phyloP scores from a whole-genome alignment of 148 eudicot species.

The Silene latifolia region DNA sequence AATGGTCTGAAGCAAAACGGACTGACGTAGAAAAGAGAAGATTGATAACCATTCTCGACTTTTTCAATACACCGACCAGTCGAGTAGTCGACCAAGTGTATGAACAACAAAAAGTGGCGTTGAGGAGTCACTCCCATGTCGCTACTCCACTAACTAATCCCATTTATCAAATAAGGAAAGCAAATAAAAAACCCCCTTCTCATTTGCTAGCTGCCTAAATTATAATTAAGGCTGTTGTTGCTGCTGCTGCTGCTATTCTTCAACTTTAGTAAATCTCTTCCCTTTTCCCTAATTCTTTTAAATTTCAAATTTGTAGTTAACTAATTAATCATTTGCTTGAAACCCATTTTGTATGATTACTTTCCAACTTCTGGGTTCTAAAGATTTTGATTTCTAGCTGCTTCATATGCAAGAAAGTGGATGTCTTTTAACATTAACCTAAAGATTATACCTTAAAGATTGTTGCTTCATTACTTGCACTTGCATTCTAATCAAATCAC shows the following conservation, averaged over 20 bases:
- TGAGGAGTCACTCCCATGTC: conserved; percentile 17
- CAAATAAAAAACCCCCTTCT: background rate
- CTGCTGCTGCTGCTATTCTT: background rate
- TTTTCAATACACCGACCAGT: no score
- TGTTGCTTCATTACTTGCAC: background rate
- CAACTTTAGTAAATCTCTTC: background rate
- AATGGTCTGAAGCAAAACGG: no score
- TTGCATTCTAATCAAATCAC: background rate
- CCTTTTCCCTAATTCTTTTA: background rate
- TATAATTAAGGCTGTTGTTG: background rate
- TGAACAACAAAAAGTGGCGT: conserved; percentile 1
- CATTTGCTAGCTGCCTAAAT: background rate
- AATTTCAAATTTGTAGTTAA: background rate
- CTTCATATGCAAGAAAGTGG: background rate
- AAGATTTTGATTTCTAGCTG: background rate
- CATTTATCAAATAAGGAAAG: background rate
- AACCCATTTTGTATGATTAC: background rate
- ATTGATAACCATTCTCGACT: no score
- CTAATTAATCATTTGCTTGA: background rate
- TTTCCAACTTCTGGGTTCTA: background rate
- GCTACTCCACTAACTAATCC: background rate
- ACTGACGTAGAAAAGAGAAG: no score
- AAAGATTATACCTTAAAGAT: background rate
- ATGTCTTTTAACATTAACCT: background rate
- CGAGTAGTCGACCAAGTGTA: background rate